A percentile compares a stretch with the other conserved stretches of the same genome.
phyloP scores from a whole-genome alignment of 1,284 basidiomycete species.

The Microstroma glucosiphilum region DNA sequence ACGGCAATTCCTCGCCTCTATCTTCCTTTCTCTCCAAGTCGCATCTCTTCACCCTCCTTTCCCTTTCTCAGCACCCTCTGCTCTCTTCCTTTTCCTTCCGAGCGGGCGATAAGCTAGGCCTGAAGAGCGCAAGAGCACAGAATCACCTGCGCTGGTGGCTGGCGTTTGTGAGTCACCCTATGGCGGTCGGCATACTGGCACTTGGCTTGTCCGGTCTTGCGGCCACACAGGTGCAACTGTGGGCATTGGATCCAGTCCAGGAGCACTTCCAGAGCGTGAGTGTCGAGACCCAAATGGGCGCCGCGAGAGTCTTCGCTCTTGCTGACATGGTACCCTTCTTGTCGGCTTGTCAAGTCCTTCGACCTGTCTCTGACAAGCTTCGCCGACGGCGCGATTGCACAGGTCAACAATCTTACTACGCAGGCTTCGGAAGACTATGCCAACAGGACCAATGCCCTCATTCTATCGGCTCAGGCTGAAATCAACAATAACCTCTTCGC shows the following conservation, averaged over 20 bases:
- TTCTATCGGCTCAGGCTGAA: slow-evolving; percentile 63
- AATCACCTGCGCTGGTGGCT: slow-evolving; percentile 65
- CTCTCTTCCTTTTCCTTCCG: slow-evolving; percentile 19
- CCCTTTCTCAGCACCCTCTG: slow-evolving; percentile 32
- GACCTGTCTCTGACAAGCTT: slow-evolving; percentile 59
- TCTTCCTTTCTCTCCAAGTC: slow-evolving; percentile 14
- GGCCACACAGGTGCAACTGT: slow-evolving; percentile 76
- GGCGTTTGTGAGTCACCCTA: slow-evolving; percentile 81
- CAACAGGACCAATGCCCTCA: slow-evolving; percentile 64
- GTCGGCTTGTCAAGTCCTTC: slow-evolving; percentile 7
- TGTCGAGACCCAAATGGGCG: not conserved
- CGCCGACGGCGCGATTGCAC: slow-evolving; percentile 63
- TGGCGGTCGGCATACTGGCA: slow-evolving; percentile 78
- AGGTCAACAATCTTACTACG: slow-evolving; percentile 72
- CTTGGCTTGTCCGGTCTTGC: slow-evolving; percentile 85
- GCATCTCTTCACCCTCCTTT: slow-evolving; percentile 23
- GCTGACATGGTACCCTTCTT: not conserved
- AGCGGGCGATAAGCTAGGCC: slow-evolving; percentile 17
- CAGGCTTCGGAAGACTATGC: slow-evolving; percentile 68
- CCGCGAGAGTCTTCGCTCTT: not conserved
- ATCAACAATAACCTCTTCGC: slow-evolving; percentile 72
- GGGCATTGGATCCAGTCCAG: slow-evolving; percentile 52
- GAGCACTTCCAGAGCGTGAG: slow-evolving; percentile 16
- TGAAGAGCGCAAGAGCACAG: slow-evolving; percentile 16
- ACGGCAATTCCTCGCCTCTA: not conserved